These are phyloP conservation scores for Hansenula lynferdii DNA, from an alignment of 1,139 yeast species.

Conservation along the genomic window DNA sequence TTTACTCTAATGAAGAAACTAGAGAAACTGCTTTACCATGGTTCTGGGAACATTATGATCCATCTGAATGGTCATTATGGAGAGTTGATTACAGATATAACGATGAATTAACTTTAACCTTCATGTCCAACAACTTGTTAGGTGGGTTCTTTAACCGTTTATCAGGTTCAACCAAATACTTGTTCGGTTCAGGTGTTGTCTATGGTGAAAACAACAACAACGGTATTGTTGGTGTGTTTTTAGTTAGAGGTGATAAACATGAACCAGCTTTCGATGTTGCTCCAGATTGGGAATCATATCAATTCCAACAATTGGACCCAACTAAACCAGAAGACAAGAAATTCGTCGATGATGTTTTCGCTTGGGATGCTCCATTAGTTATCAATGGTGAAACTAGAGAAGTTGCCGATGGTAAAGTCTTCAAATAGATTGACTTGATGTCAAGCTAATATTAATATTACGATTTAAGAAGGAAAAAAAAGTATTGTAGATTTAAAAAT, in stretches of 20 bases:
- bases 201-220: conserved; percentile 98
- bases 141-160: conserved; percentile 99
- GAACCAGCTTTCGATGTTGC: conserved; percentile 96
- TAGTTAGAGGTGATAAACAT: conserved; percentile 92
- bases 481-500: no score
- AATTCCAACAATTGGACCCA: conserved; percentile 62
- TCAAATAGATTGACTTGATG: conserved; percentile 43
- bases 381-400: conserved; percentile 63
- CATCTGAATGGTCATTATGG: conserved; percentile 93
- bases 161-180: conserved; percentile 84
- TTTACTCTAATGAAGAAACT: conserved; percentile 96
- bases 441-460: background rate
- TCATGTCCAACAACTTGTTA: conserved; percentile 97
- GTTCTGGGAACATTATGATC: conserved; percentile 96
- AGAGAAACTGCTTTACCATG: conserved; percentile 93
- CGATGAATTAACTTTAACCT: conserved; percentile 93
- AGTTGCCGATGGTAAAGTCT: conserved; percentile 80
- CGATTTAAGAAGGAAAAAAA: background rate
- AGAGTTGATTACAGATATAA: conserved; percentile 96
- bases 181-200: conserved; percentile 92
- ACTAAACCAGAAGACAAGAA: conserved; percentile 62
- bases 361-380: conserved; percentile 77
- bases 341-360: conserved; percentile 71
- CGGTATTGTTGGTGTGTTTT: conserved; percentile 94
- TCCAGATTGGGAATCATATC: conserved; percentile 96